Base-by-base conservation (phyloP, 108 stramenopile species). In the Discostella pseudostelligera region DNA sequence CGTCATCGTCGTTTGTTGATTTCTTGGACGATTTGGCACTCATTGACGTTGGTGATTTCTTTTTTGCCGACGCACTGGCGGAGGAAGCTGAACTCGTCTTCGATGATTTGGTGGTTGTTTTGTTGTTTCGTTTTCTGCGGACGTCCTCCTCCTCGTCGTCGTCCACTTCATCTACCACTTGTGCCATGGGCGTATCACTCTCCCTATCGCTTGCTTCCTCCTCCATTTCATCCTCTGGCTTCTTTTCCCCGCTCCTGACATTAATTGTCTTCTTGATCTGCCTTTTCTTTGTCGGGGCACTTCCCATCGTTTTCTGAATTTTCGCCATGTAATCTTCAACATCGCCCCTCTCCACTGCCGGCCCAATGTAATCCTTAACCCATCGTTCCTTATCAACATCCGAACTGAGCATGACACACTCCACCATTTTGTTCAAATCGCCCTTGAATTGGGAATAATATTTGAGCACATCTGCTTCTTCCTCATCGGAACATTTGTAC, bases 401-500 rank as follows among this genome's bases (percentile, higher is more conserved):
- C 8, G 81, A 68, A 48, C 83, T 84, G 11, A 86, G 72, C 84
- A 92, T 87, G 65, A 92, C 91, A 81, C 80, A 83, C 57, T 86
- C 85, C 20, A 92, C 40, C 78, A 86, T 83, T 66, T 87, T 87
- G 29, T 63, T 72, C 62, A 90, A 70, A 76, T 88, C 76, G 1
- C 84, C 92, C 70, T 80, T 64, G 45, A 86, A 87, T 35, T 83
- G 74, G 8, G 59, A 29, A 55, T 88, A 93, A 59, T 88, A 79
- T 50, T 82, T 67, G 22, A 93, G 46, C 8, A 93, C 92, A 79
- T 93, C 92, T 13, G 59, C 44, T 60, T 83, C 81, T 65, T 93
- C 92, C 68, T 93, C 92, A 29, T 88, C 84, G 11, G 84, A 85
- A 69, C 88, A 86, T 54, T 93, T 93, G 81, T 93, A 93, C 44